Base-by-base conservation (phyloP, 2,329 filamentous ascomycete species). In the Tolypocladium sp. region DNA sequence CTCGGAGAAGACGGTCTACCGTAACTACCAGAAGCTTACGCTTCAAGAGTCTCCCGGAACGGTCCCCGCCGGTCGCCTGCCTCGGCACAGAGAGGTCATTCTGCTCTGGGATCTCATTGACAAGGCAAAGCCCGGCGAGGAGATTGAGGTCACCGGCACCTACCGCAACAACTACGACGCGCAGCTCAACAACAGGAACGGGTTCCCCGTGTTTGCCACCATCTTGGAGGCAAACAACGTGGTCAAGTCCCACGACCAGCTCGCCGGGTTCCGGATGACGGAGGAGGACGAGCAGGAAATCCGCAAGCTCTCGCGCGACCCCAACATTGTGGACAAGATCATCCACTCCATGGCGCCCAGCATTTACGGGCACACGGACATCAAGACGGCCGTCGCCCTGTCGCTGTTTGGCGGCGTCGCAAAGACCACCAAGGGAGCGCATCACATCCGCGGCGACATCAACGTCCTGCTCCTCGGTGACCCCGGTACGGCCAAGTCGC, bases 131-230 rank as follows among this genome's bases (percentile, higher is more conserved):
- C 94, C 94, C 35, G 94, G 94, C 59, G 94, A 99, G 74, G 95
- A 99, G 71, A 92, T 99, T 59, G 94, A 99, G 70, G 87, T 99
- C 12, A 97, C 92, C 9, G 94, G 94, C 63, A 90, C 96, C 66
- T 99, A 99, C 77, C 88, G 92, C 67, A 99, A 99, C 79, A 97
- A 95, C 77, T 99, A 97, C 70, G 93, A 97, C 71, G 92, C 94
- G 4, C 91, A 96, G 67, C 83, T 99, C 58, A 99, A 99, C 77
- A 97, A 97, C 78, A 93, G 94, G 70, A 99, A 97, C 70, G 94
- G 94, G 5, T 97, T 99, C 76, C 94, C 94, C 0, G 94, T 99
- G 41, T 99, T 99, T 73, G 93, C 94, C 5, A 99, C 94, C 0
- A 94, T 99, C 60, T 83, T 99, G 5, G 94, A 99, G 74, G 95